Base-by-base conservation (phyloP, 2,329 filamentous ascomycete species). In the Torrubiella hemipterigena region DNA sequence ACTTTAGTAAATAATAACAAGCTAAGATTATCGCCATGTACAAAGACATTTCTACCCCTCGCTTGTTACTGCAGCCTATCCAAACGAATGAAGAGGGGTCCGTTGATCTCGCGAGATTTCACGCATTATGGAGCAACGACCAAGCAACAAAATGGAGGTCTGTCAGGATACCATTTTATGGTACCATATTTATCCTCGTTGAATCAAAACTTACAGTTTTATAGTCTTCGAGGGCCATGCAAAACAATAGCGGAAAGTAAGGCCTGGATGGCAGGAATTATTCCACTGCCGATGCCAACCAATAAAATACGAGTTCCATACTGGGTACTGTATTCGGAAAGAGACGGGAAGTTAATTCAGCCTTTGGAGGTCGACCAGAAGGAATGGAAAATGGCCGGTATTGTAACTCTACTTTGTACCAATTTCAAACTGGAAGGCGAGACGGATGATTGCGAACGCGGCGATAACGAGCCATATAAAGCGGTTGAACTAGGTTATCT, bases 401-500 rank as follows among this genome's bases (percentile, higher is more conserved):
- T 28, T 3, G 11, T 28, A 5, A 23, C 25, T 7, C 18, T 32
- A 15, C 7, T 15, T 24, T 12, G 12, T 7, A 21, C 17, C 23
- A 21, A 22, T 21, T 32, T 21, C 18, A 27, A 15, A 12, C 24
- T 32, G 4, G 30, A 17, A 20, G 21, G 12, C 13, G 30, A 32
- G 10, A 10, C 17, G 9, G 30, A 32, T 27, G 9, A 14, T n/a
- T 18, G 23, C 16, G 15, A 4, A 8, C 24, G 24, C 17, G 18
- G 24, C 4, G 12, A 15, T 10, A 15, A 21, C 12, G 31, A 28
- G 12, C 25, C 25, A 7, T 28, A 6, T 26, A 32, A 23, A 20
- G 25, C 25, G 4, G 31, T 32, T 8, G 30, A 32, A 17, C 31
- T 32, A 9, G 25, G 25, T 20, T 32, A 32, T 15, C 19, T n/a